Conservation (phyloP, 176 grass and related monocot species). For the Oryza punctata region DNA sequence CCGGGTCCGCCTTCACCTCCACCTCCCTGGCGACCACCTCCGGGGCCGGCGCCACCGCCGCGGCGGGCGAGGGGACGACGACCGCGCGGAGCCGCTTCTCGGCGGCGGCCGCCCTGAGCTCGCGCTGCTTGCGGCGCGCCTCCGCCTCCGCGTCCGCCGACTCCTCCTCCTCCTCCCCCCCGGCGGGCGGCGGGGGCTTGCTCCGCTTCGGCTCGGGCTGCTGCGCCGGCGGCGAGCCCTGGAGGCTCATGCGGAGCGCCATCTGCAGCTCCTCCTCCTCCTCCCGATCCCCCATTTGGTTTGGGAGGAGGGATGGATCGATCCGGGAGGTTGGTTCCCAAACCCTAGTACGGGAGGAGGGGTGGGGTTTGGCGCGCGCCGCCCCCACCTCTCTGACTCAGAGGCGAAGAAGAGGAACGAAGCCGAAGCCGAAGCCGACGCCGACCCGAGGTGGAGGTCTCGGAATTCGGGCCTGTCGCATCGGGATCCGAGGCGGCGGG, state of each 20-base stretch:
- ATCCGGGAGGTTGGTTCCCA: slow-evolving; percentile 38
- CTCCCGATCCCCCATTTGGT: slow-evolving; percentile 77
- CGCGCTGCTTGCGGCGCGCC: slow-evolving; percentile 70
- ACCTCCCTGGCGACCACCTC: slow-evolving; percentile 21
- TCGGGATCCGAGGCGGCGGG: slow-evolving; percentile 40
- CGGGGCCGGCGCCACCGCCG: slow-evolving; percentile 1
- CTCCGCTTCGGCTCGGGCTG: slow-evolving; percentile 90
- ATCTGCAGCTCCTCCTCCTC: slow-evolving; percentile 97
- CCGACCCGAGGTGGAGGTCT: not conserved
- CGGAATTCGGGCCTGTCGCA: slow-evolving; percentile 31
- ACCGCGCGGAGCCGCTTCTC: slow-evolving; percentile 65
- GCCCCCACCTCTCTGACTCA: not conserved
- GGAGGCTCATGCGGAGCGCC: slow-evolving; percentile 94
- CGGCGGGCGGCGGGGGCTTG: slow-evolving; percentile 52
- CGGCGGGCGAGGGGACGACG: not conserved
- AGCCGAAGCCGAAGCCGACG: not conserved
- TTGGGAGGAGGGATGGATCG: too few relatives aligned
- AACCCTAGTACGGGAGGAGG: slow-evolving; percentile 26
- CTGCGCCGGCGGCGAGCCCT: slow-evolving; percentile 66
- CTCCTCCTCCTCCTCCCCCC: slow-evolving; percentile 51
- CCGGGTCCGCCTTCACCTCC: slow-evolving; percentile 26
- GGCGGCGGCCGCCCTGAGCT: slow-evolving; percentile 86
- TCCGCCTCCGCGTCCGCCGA: slow-evolving; percentile 65
- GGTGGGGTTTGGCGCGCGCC: slow-evolving; percentile 20
- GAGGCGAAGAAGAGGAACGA: not conserved